phyloP scores from a whole-genome alignment of 306 rosid species.

The Acacia crassicarpa region DNA sequence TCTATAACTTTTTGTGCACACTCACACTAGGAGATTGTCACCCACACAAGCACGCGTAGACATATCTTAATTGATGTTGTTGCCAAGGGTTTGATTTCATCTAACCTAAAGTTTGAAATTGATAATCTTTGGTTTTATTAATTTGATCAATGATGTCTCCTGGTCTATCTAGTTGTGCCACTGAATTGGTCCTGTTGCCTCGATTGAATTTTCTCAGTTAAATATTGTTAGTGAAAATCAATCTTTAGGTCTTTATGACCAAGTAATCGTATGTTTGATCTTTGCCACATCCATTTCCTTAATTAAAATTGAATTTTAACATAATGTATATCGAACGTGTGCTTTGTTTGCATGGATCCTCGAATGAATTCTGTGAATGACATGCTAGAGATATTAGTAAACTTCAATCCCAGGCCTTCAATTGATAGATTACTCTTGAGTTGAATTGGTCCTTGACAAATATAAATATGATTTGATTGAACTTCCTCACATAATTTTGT shows the following conservation, averaged over 20 bases:
- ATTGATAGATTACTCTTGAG: neutral
- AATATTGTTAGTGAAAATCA: neutral
- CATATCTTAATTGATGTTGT: neutral
- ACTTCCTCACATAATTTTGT: neutral
- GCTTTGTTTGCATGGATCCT: neutral
- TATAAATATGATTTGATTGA: neutral
- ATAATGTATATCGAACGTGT: neutral
- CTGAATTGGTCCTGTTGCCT: neutral
- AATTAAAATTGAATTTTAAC: neutral
- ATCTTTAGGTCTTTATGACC: neutral
- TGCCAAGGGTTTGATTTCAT: slow-evolving; percentile 10
- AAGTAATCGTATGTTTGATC: neutral
- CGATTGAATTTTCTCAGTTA: slow-evolving; percentile 4
- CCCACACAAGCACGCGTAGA: neutral
- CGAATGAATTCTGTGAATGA: neutral
- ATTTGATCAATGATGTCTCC: slow-evolving; percentile 6
- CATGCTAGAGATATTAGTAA: neutral
- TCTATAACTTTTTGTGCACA: slow-evolving; percentile 1
- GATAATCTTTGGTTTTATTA: neutral
- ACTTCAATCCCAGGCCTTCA: neutral
- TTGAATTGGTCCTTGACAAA: neutral
- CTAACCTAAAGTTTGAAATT: slow-evolving; percentile 13
- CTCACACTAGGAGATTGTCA: neutral
- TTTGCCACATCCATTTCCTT: neutral
- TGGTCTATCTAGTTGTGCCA: slow-evolving; percentile 1